Evolutionary conservation across 805 yeast genomes (phyloP).

Genomic region (Myxozyma udenii): DNA sequence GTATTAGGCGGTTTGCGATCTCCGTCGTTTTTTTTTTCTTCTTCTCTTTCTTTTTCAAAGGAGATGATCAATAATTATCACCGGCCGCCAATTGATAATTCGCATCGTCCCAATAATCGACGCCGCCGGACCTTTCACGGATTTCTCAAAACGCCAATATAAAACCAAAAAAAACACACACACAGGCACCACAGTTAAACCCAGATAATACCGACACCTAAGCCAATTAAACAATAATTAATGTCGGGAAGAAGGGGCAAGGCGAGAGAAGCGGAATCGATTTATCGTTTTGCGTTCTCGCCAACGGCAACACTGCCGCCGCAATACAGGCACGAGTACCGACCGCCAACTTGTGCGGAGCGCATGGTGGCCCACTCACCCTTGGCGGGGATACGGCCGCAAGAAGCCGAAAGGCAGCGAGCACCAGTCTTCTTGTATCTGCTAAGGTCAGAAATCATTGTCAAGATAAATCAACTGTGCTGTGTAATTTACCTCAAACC

Average conservation of each 20-base stretch:
- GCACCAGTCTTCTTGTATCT: conserved; percentile 92
- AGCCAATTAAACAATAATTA: neutral
- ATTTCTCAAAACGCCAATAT: neutral
- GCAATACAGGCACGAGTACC: conserved; percentile 53
- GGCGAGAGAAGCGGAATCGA: too few species aligned
- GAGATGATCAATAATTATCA: too few species aligned
- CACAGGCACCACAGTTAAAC: neutral
- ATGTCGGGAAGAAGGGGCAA: too few species aligned
- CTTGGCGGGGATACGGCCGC: conserved; percentile 91
- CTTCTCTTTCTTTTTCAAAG: too few species aligned
- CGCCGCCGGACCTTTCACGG: neutral
- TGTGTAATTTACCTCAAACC: conserved; percentile 51
- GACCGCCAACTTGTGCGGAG: conserved; percentile 39
- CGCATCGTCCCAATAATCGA: too few species aligned
- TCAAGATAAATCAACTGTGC: too few species aligned
- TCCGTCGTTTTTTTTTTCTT: too few species aligned
- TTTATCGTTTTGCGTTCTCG: conserved; percentile 23
- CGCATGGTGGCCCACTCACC: conserved; percentile 84
- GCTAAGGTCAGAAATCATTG: too few species aligned
- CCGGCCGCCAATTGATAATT: too few species aligned
- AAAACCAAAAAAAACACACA: neutral
- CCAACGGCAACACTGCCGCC: conserved; percentile 47
- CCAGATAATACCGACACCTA: neutral
- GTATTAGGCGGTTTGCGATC: too few species aligned
- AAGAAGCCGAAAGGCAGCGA: conserved; percentile 69